phyloP scores from a whole-genome alignment of 768 basidiomycete species.

The Boletus insuetus region DNA sequence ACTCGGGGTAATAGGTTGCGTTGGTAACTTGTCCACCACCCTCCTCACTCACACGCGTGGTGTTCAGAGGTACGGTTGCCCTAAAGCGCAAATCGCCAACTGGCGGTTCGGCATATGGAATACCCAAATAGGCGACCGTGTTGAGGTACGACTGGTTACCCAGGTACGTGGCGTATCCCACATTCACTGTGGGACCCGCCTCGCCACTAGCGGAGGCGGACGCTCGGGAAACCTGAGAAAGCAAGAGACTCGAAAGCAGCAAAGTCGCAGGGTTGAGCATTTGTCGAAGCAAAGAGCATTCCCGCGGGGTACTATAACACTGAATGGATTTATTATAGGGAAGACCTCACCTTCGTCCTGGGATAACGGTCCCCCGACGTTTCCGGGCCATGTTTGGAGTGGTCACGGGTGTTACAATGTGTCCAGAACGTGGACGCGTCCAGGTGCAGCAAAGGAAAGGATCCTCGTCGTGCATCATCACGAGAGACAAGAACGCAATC shows the following conservation, averaged over 20 bases:
- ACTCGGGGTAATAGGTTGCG: constrained; percentile 51
- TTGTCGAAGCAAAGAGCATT: neutral
- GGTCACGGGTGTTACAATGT: too few relatives aligned
- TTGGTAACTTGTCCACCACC: constrained; percentile 43
- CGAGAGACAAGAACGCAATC: too few relatives aligned
- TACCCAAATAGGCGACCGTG: constrained; percentile 53
- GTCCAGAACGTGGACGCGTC: too few relatives aligned
- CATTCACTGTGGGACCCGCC: constrained; percentile 42
- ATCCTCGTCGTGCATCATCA: too few relatives aligned
- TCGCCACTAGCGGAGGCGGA: constrained; percentile 1
- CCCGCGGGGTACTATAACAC: too few relatives aligned
- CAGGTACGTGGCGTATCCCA: constrained; percentile 57
- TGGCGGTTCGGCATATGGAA: constrained; percentile 45
- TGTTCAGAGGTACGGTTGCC: constrained; percentile 52
- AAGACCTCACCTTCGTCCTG: too few relatives aligned
- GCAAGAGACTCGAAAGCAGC: constrained; percentile 25
- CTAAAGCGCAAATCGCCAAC: constrained; percentile 42
- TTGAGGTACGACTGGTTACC: constrained; percentile 53
- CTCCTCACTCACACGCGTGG: constrained; percentile 37
- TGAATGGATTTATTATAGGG: too few relatives aligned
- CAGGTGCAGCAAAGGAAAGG: too few relatives aligned
- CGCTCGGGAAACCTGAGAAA: neutral
- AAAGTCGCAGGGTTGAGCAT: neutral
- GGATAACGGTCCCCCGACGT: too few relatives aligned
- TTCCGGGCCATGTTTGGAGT: too few relatives aligned